These are phyloP conservation scores for Thermomyces lanuginosus DNA, from an alignment of 2,329 filamentous ascomycete genomes.

Conservation along the genomic window DNA sequence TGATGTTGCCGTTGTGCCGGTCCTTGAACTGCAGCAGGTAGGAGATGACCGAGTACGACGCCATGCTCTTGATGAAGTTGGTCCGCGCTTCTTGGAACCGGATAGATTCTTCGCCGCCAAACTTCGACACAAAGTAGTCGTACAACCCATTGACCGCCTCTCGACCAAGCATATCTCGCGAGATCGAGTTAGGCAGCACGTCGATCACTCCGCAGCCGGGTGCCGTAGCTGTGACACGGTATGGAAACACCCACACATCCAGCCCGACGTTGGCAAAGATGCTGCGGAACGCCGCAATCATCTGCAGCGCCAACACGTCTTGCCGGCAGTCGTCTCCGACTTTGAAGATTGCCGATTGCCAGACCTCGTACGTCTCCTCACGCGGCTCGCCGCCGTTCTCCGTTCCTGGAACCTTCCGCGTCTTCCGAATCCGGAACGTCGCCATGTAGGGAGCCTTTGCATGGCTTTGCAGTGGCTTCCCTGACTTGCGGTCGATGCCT, in stretches of 20 bases:
- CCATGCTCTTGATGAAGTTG: slow-evolving; percentile 99
- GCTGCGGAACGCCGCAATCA: slow-evolving; percentile 93
- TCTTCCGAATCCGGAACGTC: slow-evolving; percentile 90
- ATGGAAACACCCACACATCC: slow-evolving; percentile 92
- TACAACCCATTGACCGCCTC: slow-evolving; percentile 97
- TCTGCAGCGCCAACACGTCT: slow-evolving; percentile 87
- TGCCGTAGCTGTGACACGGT: slow-evolving; percentile 91
- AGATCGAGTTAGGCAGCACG: slow-evolving; percentile 92
- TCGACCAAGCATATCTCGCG: slow-evolving; percentile 92
- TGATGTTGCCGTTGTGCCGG: slow-evolving; percentile 97
- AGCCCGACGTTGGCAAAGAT: slow-evolving; percentile 93
- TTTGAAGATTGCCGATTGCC: slow-evolving; percentile 99
- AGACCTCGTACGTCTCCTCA: slow-evolving; percentile 64
- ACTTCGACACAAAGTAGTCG: slow-evolving; percentile 95
- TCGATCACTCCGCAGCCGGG: slow-evolving; percentile 97
- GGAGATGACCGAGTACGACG: slow-evolving; percentile 91
- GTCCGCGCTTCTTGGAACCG: slow-evolving; percentile 86
- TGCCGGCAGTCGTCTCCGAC: slow-evolving; percentile 97
- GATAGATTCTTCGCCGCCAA: slow-evolving; percentile 88
- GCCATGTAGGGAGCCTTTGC: slow-evolving; percentile 99
- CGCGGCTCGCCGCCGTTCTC: slow-evolving; percentile 10
- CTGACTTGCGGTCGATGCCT: slow-evolving; percentile 93
- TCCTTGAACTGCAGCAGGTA: slow-evolving; percentile 98
- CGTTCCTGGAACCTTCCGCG: slow-evolving; percentile 24
- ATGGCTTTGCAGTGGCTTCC: slow-evolving; percentile 92